Evolutionary conservation across 352 stramenopile species (phyloP).

Genomic region (Poterioochromonas sp.): DNA sequence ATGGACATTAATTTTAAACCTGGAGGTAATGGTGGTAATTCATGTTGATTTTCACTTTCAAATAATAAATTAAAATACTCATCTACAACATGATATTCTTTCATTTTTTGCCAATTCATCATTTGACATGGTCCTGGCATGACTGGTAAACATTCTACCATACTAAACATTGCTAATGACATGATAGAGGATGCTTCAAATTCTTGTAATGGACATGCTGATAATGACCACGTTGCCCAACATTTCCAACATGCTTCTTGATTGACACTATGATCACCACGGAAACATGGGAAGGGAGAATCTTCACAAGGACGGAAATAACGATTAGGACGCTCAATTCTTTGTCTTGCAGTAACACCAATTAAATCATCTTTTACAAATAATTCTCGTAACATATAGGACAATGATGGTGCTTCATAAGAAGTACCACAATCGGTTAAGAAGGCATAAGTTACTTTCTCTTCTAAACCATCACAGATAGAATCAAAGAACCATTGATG

Average conservation of each 20-base stretch:
- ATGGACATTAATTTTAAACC: neutral
- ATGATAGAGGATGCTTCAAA: neutral
- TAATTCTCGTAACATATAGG: neutral
- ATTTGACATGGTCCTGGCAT: conserved; percentile 11
- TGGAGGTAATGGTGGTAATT: neutral
- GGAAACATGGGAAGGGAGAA: neutral
- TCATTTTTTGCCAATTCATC: conserved; percentile 9
- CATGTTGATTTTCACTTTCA: neutral
- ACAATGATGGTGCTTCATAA: neutral
- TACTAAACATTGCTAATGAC: neutral
- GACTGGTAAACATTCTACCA: conserved; percentile 2
- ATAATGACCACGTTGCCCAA: neutral
- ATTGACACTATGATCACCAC: neutral
- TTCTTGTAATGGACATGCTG: neutral
- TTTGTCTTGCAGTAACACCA: conserved; percentile 14
- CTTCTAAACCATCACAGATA: neutral
- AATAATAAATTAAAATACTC: conserved; percentile 18
- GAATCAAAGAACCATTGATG: conserved; percentile 18
- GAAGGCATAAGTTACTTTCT: neutral
- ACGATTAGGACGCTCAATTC: neutral
- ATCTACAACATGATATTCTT: neutral
- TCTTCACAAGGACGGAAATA: neutral
- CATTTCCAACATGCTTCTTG: conserved; percentile 3
- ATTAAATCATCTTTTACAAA: neutral
- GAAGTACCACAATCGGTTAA: conserved; percentile 16